Evolutionary conservation across 2,329 filamentous ascomycete genomes (phyloP).

Genomic region (Meredithiella fracta): DNA sequence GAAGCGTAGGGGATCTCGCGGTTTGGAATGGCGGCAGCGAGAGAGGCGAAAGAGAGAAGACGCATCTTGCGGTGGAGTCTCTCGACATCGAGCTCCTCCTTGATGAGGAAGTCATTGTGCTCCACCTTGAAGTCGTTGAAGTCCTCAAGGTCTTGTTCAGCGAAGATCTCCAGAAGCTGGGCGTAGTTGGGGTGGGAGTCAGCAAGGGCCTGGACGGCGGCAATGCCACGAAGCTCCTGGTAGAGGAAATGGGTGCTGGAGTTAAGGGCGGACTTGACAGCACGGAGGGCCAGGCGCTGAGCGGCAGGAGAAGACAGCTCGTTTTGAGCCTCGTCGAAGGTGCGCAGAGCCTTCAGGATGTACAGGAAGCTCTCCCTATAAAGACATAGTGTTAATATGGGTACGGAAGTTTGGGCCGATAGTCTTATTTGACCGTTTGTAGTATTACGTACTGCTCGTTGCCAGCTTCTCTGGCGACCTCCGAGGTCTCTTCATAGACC

Average conservation of each 20-base stretch:
- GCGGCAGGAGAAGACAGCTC: slow-evolving; percentile 43
- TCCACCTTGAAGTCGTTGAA: slow-evolving; percentile 92
- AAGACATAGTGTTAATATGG: background rate
- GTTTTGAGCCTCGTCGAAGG: slow-evolving; percentile 40
- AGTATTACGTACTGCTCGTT: slow-evolving; percentile 50
- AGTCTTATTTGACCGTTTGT: background rate
- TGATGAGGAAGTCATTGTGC: slow-evolving; percentile 70
- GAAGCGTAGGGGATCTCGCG: slow-evolving; percentile 77
- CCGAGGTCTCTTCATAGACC: slow-evolving; percentile 67
- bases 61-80: slow-evolving; percentile 89
- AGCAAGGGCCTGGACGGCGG: slow-evolving; percentile 70
- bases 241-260: slow-evolving; percentile 49
- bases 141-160: slow-evolving; percentile 83
- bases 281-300: slow-evolving; percentile 41
- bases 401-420: no score
- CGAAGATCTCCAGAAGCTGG: slow-evolving; percentile 89
- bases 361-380: slow-evolving; percentile 48
- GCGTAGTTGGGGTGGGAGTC: slow-evolving; percentile 73
- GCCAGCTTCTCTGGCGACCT: slow-evolving; percentile 61
- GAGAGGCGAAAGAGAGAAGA: slow-evolving; percentile 76
- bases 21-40: slow-evolving; percentile 67
- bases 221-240: slow-evolving; percentile 65
- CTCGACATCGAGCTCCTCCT: slow-evolving; percentile 53
- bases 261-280: slow-evolving; percentile 36
- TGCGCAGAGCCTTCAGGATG: slow-evolving; percentile 43